phyloP scores from a whole-genome alignment of 805 yeast species.

The Clavispora santaluciae region DNA sequence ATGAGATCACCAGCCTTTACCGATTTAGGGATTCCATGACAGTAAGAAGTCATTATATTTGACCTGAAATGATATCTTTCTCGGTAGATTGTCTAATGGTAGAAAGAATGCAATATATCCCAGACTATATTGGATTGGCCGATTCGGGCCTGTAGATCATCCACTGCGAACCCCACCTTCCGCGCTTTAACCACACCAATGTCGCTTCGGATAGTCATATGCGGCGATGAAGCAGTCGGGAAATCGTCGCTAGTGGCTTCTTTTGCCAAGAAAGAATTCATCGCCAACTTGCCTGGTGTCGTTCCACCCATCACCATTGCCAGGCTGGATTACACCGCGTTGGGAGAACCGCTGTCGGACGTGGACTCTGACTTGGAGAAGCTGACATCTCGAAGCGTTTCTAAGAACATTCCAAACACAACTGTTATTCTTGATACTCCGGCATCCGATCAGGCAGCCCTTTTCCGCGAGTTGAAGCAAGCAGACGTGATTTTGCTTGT shows the following conservation, averaged over 20 bases:
- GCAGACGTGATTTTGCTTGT: conserved; percentile 95
- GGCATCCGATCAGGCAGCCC: conserved; percentile 52
- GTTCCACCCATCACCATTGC: conserved; percentile 86
- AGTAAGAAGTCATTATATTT: no score
- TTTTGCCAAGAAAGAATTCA: conserved; percentile 71
- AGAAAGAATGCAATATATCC: no score
- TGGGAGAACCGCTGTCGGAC: conserved; percentile 6
- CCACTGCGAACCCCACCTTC: not conserved
- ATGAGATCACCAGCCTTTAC: no score
- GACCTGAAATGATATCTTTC: no score
- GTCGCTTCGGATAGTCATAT: conserved; percentile 70
- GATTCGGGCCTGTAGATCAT: no score
- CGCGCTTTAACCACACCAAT: not conserved
- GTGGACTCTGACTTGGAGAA: conserved; percentile 7
- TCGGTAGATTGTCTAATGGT: no score
- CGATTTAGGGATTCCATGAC: no score
- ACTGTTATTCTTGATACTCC: conserved; percentile 80
- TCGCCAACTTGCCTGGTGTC: conserved; percentile 66
- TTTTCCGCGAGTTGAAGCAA: conserved; percentile 70
- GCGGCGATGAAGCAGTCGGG: conserved; percentile 94
- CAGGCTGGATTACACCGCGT: conserved; percentile 49
- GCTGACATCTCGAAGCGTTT: conserved; percentile 10
- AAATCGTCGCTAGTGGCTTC: conserved; percentile 77
- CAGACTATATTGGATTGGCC: no score
- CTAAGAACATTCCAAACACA: conserved; percentile 36